A percentile compares a stretch with the other conserved stretches of the same genome.
Evolutionary conservation across 129 eudicot species (phyloP).

Genomic region (Solidago caesia): DNA sequence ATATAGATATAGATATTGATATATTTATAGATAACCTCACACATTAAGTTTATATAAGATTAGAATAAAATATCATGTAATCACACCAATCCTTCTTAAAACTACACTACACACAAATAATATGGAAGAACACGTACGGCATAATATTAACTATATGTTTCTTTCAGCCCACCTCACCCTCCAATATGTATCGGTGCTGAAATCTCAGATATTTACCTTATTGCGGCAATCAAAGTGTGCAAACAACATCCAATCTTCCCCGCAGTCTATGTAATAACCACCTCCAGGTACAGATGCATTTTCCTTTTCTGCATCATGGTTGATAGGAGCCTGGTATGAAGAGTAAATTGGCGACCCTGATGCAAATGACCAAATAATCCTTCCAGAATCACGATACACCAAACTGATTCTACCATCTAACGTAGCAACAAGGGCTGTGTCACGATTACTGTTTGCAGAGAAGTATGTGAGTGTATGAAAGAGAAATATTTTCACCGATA

Average conservation of each 20-base stretch:
- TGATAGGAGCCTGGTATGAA: conserved; percentile 67
- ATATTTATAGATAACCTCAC: too few relatives aligned
- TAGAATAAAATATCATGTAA: too few relatives aligned
- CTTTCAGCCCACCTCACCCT: background rate
- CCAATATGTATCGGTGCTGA: conserved; percentile 1
- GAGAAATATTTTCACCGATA: conserved; percentile 1
- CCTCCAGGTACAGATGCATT: conserved; percentile 41
- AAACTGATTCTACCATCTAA: conserved; percentile 73
- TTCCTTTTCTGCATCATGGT: conserved; percentile 44
- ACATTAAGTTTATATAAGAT: too few relatives aligned
- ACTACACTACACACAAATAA: too few relatives aligned
- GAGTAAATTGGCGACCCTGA: conserved; percentile 80
- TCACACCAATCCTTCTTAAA: too few relatives aligned
- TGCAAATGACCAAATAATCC: conserved; percentile 76
- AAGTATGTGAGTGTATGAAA: conserved; percentile 19
- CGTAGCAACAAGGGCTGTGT: conserved; percentile 67
- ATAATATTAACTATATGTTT: background rate
- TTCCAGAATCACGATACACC: conserved; percentile 52
- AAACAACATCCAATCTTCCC: conserved; percentile 78
- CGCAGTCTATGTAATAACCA: conserved; percentile 64
- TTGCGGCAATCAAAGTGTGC: conserved; percentile 53
- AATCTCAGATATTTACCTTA: conserved; percentile 41
- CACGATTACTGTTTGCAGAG: conserved; percentile 48
- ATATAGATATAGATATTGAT: too few relatives aligned
- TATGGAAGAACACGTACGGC: background rate